Percentiles rank a stretch among this genome's conserved stretches.
Evolutionary conservation across 257 asterid species (phyloP).

Genomic region (Solanum appendiculatum): DNA sequence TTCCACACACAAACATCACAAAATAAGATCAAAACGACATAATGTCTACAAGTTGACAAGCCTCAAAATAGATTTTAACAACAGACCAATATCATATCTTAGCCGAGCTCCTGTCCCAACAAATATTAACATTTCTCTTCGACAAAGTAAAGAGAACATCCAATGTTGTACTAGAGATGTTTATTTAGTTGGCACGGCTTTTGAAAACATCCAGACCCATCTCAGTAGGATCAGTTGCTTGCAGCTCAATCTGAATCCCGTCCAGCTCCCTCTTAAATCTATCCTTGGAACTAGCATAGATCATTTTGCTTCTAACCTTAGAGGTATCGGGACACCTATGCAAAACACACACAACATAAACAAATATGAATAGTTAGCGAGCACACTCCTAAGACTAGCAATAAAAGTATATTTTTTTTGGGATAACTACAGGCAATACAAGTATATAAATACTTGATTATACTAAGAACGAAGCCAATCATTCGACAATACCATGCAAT

Average conservation of each 20-base stretch:
- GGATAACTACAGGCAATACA: neutral
- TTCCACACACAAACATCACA: neutral
- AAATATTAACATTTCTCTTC: neutral
- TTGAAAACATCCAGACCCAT: slow-evolving; percentile 3
- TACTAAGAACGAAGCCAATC: neutral
- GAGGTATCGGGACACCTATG: neutral
- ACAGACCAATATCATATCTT: neutral
- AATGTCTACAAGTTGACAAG: neutral
- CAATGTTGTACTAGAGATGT: neutral
- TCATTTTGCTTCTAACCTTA: slow-evolving; percentile 1
- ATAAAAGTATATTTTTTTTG: neutral
- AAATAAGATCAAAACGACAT: neutral
- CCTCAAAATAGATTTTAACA: neutral
- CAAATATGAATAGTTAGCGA: neutral
- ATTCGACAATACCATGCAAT: neutral
- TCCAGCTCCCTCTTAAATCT: slow-evolving; percentile 1
- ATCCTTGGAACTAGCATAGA: slow-evolving; percentile 2
- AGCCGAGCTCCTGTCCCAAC: neutral
- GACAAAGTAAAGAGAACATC: neutral
- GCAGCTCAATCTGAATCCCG: neutral
- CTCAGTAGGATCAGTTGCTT: slow-evolving; percentile 2
- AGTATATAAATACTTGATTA: neutral
- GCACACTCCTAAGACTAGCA: neutral
- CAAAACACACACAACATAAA: neutral
- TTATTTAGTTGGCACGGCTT: slow-evolving; percentile 1